Base-by-base conservation (phyloP, 2,329 filamentous ascomycete genomes). In the Sporothrix pseudoabietina region DNA sequence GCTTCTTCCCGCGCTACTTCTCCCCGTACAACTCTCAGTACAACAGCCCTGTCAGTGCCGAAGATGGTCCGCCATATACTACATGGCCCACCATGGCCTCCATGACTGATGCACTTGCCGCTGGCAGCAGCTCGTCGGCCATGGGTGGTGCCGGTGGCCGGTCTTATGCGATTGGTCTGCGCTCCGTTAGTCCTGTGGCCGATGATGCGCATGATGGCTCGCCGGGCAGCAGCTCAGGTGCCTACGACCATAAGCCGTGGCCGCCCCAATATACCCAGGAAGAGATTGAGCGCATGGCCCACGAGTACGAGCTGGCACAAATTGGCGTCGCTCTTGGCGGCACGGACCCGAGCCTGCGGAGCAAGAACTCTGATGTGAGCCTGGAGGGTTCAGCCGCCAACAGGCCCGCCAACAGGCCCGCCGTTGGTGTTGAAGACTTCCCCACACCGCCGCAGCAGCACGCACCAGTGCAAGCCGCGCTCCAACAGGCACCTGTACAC, bases 21-120 rank as follows among this genome's bases (percentile, higher is more conserved):
- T 89, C 87, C 3, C 88, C 89, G 0, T 90, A 90, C 77, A 84
- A 83, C 26, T 89, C 87, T 55, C 86, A 88, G 74, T 90, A 85
- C 80, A 88, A 83, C 79, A 89, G 87, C 77, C 88, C 88, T 0
- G 82, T 88, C 74, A 87, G 83, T 71, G 84, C 81, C 0, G 80
- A 79, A 0, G 84, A 85, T 44, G 84, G 85, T 49, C 78, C 22
- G 73, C 77, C 78, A 0, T 75, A 77, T 10, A 78, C 79, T 76
- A 77, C 79, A 19, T 85, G 84, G 84, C 84, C 82, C 3, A 69
- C 74, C 26, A 59, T 66, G 66, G 66, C 71, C 7, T 14, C 66
- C 41, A 69, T 74, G 71, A n/a, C 73, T 3, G 41, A 12, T 16
- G 73, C 73, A 59, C 74, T 69, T 30, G 39, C 70, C 57, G 47